phyloP scores from a whole-genome alignment of 208 protist species.

The Leptomonas pyrrhocoris region DNA sequence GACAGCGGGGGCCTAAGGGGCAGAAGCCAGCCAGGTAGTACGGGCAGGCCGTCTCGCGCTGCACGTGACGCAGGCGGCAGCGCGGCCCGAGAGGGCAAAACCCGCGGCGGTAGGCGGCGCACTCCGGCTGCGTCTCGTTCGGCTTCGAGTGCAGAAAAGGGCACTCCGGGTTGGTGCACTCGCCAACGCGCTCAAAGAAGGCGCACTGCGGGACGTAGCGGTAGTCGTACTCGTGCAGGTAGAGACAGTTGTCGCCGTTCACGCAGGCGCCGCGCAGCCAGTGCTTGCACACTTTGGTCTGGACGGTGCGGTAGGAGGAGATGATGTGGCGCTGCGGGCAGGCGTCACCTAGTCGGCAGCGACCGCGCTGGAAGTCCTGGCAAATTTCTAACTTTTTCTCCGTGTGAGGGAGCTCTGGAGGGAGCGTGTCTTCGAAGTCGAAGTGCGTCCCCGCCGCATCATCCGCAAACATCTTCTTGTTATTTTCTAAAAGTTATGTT shows the following conservation, averaged over 20 bases:
- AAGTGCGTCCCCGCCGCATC: conserved; percentile 59
- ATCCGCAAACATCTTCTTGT: conserved; percentile 66
- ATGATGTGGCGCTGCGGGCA: conserved; percentile 95
- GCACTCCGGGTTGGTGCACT: conserved; percentile 97
- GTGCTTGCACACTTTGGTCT: conserved; percentile 96
- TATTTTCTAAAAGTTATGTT: not conserved
- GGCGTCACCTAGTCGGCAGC: conserved; percentile 91
- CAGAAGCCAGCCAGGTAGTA: conserved; percentile 96
- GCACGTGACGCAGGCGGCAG: conserved; percentile 91
- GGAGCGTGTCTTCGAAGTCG: conserved; percentile 81
- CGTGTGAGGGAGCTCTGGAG: conserved; percentile 60
- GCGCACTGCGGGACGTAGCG: conserved; percentile 95
- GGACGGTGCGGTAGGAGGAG: conserved; percentile 64
- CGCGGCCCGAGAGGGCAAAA: conserved; percentile 90
- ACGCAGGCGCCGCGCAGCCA: conserved; percentile 97
- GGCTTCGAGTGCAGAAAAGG: conserved; percentile 92
- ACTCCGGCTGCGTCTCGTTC: conserved; percentile 85
- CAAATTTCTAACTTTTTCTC: conserved; percentile 92
- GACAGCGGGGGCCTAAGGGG: conserved; percentile 93
- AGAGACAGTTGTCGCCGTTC: conserved; percentile 96
- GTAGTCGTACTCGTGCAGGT: conserved; percentile 95
- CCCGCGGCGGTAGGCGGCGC: conserved; percentile 86
- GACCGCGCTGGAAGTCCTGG: conserved; percentile 94
- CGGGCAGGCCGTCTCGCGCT: conserved; percentile 69
- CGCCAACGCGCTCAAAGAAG: conserved; percentile 95